Conservation (phyloP, 495 filamentous ascomycete genomes). For the Aspergillus ostianus region DNA sequence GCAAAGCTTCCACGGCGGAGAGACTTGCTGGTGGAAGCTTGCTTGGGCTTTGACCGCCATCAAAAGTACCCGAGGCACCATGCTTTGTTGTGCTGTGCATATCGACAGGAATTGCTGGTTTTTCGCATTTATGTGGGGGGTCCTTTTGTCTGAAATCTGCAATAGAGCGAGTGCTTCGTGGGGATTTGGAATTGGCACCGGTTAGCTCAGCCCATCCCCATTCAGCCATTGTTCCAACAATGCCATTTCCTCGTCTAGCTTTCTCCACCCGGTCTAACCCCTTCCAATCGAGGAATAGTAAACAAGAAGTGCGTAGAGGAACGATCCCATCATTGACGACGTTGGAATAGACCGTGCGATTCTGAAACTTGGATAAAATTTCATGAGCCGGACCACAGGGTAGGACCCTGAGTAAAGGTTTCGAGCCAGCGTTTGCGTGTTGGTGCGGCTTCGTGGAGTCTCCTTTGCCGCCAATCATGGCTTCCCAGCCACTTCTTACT, state of each 20-base stretch:
- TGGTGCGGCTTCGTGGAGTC: constrained; percentile 62
- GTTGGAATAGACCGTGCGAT: constrained; percentile 92
- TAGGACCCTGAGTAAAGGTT: constrained; percentile 85
- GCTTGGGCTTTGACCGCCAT: background rate
- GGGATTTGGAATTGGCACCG: constrained; percentile 66
- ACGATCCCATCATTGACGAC: constrained; percentile 99
- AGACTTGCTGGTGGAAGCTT: background rate
- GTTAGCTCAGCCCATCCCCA: constrained; percentile 97
- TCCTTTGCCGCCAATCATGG: constrained; percentile 76
- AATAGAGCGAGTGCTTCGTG: constrained; percentile 32
- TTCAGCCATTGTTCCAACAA: constrained; percentile 86
- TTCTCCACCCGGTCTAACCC: constrained; percentile 92
- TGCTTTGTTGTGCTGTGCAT: background rate
- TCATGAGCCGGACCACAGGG: constrained; percentile 91
- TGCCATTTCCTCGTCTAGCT: constrained; percentile 83
- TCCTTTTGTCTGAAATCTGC: constrained; percentile 28
- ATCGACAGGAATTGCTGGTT: background rate
- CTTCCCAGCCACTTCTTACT: constrained; percentile 81
- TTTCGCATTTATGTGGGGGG: constrained; percentile 30
- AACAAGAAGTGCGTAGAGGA: constrained; percentile 86
- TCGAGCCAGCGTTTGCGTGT: constrained; percentile 71
- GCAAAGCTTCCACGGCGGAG: constrained; percentile 5
- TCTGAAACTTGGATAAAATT: constrained; percentile 81
- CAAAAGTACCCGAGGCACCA: background rate
- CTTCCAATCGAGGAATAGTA: constrained; percentile 97